Conservation (phyloP, 139 green algal genomes). For the Chlamydomonas eustigma region DNA sequence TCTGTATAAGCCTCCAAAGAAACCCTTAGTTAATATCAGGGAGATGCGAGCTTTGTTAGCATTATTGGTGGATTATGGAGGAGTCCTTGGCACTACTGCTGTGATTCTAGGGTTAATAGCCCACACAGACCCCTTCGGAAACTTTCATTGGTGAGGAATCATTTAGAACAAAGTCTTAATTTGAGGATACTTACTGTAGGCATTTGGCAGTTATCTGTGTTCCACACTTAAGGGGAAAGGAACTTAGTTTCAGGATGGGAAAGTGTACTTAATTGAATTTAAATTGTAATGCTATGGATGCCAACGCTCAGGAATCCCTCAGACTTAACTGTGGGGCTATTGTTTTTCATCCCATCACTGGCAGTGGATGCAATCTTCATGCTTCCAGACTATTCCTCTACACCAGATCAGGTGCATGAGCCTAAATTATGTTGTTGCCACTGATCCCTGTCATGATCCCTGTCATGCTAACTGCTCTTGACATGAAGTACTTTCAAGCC, state of each 20-base stretch:
- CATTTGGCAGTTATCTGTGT: too few species aligned
- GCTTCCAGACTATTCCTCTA: neutral
- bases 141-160: constrained; percentile 4
- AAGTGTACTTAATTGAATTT: too few species aligned
- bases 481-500: too few species aligned
- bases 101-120: neutral
- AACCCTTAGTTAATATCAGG: neutral
- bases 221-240: too few species aligned
- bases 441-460: too few species aligned
- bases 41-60: neutral
- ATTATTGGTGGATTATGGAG: neutral
- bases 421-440: too few species aligned
- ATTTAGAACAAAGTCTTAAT: too few species aligned
- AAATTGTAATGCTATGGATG: too few species aligned
- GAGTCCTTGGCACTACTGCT: neutral
- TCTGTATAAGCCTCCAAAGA: neutral
- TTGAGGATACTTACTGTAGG: too few species aligned
- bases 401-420: neutral
- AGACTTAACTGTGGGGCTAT: neutral
- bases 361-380: neutral
- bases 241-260: too few species aligned
- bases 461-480: too few species aligned
- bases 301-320: neutral
- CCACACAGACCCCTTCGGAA: neutral
- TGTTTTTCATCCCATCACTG: neutral